phyloP scores from a whole-genome alignment of 495 filamentous ascomycete genomes.

The Trichoderma virens region DNA sequence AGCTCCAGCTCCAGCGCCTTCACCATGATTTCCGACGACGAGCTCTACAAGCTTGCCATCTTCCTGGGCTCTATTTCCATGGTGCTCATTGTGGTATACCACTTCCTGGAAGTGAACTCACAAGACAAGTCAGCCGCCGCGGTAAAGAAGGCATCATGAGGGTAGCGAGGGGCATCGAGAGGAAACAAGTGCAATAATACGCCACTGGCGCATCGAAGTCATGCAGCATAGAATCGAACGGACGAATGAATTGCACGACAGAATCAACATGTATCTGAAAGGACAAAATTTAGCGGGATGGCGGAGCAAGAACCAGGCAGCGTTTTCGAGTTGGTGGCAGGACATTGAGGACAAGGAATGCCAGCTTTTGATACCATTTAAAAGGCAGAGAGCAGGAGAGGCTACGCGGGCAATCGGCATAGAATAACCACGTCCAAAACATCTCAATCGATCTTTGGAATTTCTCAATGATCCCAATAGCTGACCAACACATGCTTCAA shows the following conservation, averaged over 20 bases:
- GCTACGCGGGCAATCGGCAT: not conserved
- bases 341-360: not conserved
- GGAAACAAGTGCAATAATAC: not conserved
- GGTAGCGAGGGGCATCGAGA: not conserved
- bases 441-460: not conserved
- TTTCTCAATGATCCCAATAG: not conserved
- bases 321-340: not conserved
- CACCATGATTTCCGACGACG: constrained; percentile 78
- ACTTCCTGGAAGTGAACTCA: constrained; percentile 94
- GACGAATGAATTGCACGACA: not conserved
- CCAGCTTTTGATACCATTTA: not conserved
- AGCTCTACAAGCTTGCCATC: constrained; percentile 79
- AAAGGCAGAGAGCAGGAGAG: not conserved
- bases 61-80: constrained; percentile 88
- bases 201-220: not conserved
- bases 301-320: not conserved
- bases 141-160: constrained; percentile 22
- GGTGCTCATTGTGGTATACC: constrained; percentile 91
- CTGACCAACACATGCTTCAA: not conserved
- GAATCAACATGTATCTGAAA: not conserved
- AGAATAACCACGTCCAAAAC: not conserved
- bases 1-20: constrained; percentile 6
- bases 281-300: not conserved
- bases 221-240: not conserved
- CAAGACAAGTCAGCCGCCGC: constrained; percentile 20